Base-by-base conservation (phyloP, 2,329 filamentous ascomycete genomes). In the Penicillium olsonii region DNA sequence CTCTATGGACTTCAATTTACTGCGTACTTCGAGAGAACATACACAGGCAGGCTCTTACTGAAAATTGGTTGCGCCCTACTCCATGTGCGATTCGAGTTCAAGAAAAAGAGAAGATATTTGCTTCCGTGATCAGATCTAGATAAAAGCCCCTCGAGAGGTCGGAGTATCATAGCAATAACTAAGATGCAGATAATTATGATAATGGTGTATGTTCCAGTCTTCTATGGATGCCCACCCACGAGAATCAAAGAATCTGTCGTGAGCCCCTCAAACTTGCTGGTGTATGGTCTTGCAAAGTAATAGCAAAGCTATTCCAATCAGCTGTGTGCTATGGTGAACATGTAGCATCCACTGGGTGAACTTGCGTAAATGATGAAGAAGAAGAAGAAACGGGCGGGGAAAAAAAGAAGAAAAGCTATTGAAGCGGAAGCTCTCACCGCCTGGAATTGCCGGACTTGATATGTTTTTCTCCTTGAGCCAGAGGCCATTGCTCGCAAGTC, bases 211-310 rank as follows among this genome's bases (percentile, higher is more conserved):
- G 72, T 75, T 60, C 72, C 73, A 75, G 65, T 61, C 60, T 63
- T 73, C 71, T 75, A 76, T 76, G 72, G 72, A 72, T 69, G 69
- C 64, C 69, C 72, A 75, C 62, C 62, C 71, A 73, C 54, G 50
- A 50, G 29, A 52, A 53, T 47, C 46, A 49, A 57, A 48, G 40
- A 49, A 48, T 48, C 51, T 55, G 53, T 70, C 70, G 68, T 71
- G 69, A 63, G 63, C 70, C 68, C 73, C 72, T 76, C 73, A 76
- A 75, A 75, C 73, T 68, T 62, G 68, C 70, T 72, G 72, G 69
- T 57, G 45, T 46, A 64, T 65, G 45, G 57, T 74, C 69, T 75
- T 55, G 71, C 72, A 74, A 72, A 62, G 60, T 48, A 58, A 51
- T 50, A 54, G 35, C 43, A 35, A 48, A 42, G 42, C 56, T 62